A percentile compares a stretch with the other conserved stretches of the same genome.
These are phyloP conservation scores for Dendrostoma leiphaemia DNA, from an alignment of 2,329 filamentous ascomycete genomes.

Conservation along the genomic window DNA sequence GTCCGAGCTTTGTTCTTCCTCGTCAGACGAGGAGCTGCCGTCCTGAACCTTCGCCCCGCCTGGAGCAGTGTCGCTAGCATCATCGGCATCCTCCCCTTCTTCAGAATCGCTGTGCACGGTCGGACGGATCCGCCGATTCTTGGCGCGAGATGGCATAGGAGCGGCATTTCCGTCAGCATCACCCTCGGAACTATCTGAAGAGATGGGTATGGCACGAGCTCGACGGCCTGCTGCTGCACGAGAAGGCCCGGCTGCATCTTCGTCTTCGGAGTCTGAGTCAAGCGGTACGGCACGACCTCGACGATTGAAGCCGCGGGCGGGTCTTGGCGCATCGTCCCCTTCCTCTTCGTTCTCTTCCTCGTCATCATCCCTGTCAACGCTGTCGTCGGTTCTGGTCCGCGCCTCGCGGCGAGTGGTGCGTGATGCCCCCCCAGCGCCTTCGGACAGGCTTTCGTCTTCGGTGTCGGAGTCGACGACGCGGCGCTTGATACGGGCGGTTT, in stretches of 20 bases:
- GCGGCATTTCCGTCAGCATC: too few species aligned
- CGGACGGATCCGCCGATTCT: neutral
- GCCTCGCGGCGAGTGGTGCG: too few species aligned
- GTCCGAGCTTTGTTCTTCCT: conserved; percentile 5
- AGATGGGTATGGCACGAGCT: neutral
- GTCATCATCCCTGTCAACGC: neutral
- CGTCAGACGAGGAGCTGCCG: neutral
- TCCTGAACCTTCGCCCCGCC: neutral
- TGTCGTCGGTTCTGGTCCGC: neutral
- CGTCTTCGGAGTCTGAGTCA: conserved; percentile 1
- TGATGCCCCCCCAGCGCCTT: too few species aligned
- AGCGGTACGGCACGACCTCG: conserved; percentile 1
- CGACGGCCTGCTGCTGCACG: too few species aligned
- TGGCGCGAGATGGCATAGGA: neutral
- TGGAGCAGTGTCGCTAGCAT: neutral
- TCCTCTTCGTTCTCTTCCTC: neutral
- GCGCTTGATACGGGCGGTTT: too few species aligned
- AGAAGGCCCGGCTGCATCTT: too few species aligned
- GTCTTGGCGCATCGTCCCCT: too few species aligned
- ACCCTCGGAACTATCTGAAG: neutral
- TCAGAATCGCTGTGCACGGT: neutral
- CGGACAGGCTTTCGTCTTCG: too few species aligned
- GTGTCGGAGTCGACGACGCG: too few species aligned
- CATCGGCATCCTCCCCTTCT: conserved; percentile 1
- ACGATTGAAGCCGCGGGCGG: neutral